A percentile compares a stretch with the other conserved stretches of the same genome.
phyloP scores from a whole-genome alignment of 2,329 filamentous ascomycete species.

The Pyrenochaeta sp. region DNA sequence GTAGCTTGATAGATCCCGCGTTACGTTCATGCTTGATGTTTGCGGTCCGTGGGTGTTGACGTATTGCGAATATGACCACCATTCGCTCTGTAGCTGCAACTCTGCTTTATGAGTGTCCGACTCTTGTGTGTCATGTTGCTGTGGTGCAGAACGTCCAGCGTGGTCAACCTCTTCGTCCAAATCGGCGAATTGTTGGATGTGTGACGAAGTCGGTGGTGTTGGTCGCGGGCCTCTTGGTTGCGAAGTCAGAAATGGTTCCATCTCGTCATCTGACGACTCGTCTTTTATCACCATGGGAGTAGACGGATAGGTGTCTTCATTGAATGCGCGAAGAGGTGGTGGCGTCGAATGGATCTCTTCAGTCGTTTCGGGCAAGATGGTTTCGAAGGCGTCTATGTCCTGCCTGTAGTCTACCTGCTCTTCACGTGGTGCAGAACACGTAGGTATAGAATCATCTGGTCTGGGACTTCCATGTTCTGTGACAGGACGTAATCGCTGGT shows the following conservation, averaged over 20 bases:
- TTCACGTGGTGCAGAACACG: background rate
- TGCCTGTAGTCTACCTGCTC: background rate
- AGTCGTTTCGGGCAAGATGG: background rate
- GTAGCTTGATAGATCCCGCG: conserved; percentile 36
- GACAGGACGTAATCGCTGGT: too few relatives aligned
- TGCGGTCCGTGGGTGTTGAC: conserved; percentile 15
- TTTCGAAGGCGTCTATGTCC: background rate
- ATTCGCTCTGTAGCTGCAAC: conserved; percentile 41
- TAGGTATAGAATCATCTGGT: background rate
- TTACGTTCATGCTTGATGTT: conserved; percentile 39
- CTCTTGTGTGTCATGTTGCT: conserved; percentile 28
- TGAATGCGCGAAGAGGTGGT: conserved; percentile 8
- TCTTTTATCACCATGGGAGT: conserved; percentile 35
- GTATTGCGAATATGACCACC: conserved; percentile 43
- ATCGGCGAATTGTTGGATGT: conserved; percentile 19
- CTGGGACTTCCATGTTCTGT: too few relatives aligned
- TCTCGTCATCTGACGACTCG: conserved; percentile 27
- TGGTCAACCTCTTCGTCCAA: conserved; percentile 29
- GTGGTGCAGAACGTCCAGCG: conserved; percentile 29
- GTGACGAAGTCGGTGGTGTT: conserved; percentile 3
- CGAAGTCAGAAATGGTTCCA: conserved; percentile 9
- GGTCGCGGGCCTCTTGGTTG: background rate
- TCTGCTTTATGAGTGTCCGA: conserved; percentile 44
- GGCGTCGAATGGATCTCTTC: conserved; percentile 21
- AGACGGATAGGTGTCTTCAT: conserved; percentile 28